A percentile compares a stretch with the other conserved stretches of the same genome.
phyloP scores from a whole-genome alignment of 371 early-diverging fungal genomes.

The Rozella allomycis region DNA sequence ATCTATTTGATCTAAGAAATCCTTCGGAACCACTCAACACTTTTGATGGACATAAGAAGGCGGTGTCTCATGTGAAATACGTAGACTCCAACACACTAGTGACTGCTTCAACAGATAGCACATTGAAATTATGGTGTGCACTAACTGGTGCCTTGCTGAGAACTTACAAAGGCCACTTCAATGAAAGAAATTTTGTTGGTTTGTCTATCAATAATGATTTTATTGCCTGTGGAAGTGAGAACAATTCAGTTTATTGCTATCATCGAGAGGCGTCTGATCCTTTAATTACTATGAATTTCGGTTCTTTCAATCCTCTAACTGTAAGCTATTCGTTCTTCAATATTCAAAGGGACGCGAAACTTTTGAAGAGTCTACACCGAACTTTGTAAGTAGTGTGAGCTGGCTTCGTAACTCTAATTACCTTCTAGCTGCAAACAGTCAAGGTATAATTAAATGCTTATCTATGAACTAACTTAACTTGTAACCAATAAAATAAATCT shows the following conservation, averaged over 20 bases:
- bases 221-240: conserved; percentile 78
- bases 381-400: conserved; percentile 71
- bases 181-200: conserved; percentile 90
- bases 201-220: conserved; percentile 50
- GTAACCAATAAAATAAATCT: no score
- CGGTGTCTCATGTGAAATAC: conserved; percentile 79
- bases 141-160: conserved; percentile 9
- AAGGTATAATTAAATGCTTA: conserved; percentile 63
- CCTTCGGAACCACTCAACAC: conserved; percentile 35
- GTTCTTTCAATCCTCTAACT: conserved; percentile 29
- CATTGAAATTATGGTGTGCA: conserved; percentile 58
- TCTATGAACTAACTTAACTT: conserved; percentile 36
- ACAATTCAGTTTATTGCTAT: conserved; percentile 60
- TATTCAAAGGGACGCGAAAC: conserved; percentile 21
- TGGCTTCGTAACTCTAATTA: conserved; percentile 51
- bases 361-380: conserved; percentile 30
- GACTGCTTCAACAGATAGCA: conserved; percentile 75
- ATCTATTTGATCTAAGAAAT: conserved; percentile 63
- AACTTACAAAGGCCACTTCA: conserved; percentile 56
- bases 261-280: conserved; percentile 44
- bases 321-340: conserved; percentile 15
- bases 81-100: conserved; percentile 41
- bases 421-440: conserved; percentile 65
- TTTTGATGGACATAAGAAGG: conserved; percentile 63
- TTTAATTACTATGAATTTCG: conserved; percentile 45